Base-by-base conservation (phyloP, 192 early-diverging fungal species). In the Chytriomyces sp. region DNA sequence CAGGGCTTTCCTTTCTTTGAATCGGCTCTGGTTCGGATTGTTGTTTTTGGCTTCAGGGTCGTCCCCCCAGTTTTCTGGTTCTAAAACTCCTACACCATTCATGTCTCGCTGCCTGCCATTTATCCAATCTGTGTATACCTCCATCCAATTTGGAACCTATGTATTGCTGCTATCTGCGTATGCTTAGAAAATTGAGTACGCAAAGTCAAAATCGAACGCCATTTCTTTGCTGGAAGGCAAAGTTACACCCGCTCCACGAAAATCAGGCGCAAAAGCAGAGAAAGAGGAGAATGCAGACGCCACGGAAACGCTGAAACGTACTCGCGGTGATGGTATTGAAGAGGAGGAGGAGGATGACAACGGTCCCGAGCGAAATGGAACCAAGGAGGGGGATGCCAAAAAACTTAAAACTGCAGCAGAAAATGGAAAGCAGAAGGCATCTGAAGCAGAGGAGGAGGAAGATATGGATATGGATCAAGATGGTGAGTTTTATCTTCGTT, bases 1-100 rank as follows among this genome's bases (percentile, higher is more conserved):
- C 93, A 97, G 82, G 96, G 95, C 24, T 95, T 95, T 69, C 86
- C 82, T 6, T 91, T 99, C 80, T 97, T 93, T 76, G 91, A 90
- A n/a, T 86, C 85, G 67, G 83, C 91, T 7, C 87, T 98, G 86
- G 94, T 95, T 88, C 46, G 61, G 69, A 82, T 35, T 48, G 47
- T 45, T 26, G 24, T 26, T 49, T 64, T 67, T 60, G 45, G 47
- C 44, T n/a, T 20, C 68, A 23, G 18, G 11, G 10, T 11, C 49
- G 16, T 45, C 13, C 49, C 26, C 11, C 1, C 45, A 11, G n/a
- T 59, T 76, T 70, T 35, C 11, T 57, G 49, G 75, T 11, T 45
- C 53, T 47, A 11, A 18, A 43, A 24, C 20, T 76, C 1, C 49
- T 49, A 61, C n/a, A 11, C 20, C 28, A 35, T 35, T 24, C 73